phyloP scores from a whole-genome alignment of 345 rosid genomes.

The Carallia pectinifolia region DNA sequence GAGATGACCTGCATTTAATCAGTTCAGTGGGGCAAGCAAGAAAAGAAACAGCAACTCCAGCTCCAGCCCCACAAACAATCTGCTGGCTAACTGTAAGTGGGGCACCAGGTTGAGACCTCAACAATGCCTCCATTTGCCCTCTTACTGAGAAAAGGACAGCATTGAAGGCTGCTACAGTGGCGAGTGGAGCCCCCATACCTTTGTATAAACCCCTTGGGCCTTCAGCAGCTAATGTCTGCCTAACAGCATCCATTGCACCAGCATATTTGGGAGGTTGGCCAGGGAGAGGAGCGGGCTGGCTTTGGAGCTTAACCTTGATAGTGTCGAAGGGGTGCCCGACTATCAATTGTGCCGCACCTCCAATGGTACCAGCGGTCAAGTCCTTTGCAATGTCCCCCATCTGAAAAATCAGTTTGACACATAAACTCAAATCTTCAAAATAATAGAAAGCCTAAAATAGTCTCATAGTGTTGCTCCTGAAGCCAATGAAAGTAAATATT shows the following conservation, averaged over 20 bases:
- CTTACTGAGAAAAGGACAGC: constrained; percentile 91
- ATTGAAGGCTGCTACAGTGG: constrained; percentile 96
- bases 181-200: constrained; percentile 99
- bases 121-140: constrained; percentile 84
- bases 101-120: constrained; percentile 82
- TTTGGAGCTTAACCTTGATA: constrained; percentile 98
- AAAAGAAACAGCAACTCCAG: constrained; percentile 93
- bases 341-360: constrained; percentile 91
- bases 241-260: constrained; percentile 89
- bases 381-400: constrained; percentile 94
- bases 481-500: not conserved
- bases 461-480: not conserved
- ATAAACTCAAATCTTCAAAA: not conserved
- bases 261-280: constrained; percentile 75
- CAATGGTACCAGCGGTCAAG: constrained; percentile 82
- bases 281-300: constrained; percentile 79
- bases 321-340: constrained; percentile 98
- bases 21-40: constrained; percentile 99
- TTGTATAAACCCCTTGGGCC: constrained; percentile 92
- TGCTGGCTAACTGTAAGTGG: constrained; percentile 81
- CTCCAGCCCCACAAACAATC: constrained; percentile 77
- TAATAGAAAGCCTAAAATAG: not conserved
- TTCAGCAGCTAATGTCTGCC: constrained; percentile 81
- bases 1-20: constrained; percentile 87
- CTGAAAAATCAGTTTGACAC: constrained; percentile 28